phyloP scores from a whole-genome alignment of 345 rosid species.

The Capsella bursapastoris region DNA sequence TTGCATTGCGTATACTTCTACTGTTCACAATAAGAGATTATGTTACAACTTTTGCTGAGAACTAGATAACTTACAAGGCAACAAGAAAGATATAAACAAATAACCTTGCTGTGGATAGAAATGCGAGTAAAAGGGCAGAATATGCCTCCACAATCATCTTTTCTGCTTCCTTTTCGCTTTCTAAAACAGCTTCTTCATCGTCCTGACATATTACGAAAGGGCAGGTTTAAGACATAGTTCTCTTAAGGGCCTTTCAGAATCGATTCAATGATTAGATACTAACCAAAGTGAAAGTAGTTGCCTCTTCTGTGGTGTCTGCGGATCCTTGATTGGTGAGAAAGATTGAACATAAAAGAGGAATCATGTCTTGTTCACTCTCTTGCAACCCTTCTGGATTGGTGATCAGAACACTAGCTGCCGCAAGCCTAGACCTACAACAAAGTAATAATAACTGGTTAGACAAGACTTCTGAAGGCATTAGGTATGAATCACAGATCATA shows the following conservation, averaged over 20 bases:
- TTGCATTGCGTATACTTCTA: slow-evolving; percentile 64
- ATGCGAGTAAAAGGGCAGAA: slow-evolving; percentile 86
- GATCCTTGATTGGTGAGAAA: slow-evolving; percentile 82
- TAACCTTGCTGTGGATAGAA: slow-evolving; percentile 88
- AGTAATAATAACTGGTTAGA: not conserved
- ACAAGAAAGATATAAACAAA: not conserved
- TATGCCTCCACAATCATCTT: slow-evolving; percentile 96
- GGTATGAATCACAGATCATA: not conserved
- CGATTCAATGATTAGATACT: slow-evolving; percentile 36
- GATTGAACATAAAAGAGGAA: slow-evolving; percentile 81
- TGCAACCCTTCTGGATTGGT: slow-evolving; percentile 55
- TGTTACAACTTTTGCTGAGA: not conserved
- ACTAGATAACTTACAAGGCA: not conserved
- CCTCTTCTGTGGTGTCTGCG: slow-evolving; percentile 65
- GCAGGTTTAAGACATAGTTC: not conserved
- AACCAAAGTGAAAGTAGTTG: slow-evolving; percentile 58
- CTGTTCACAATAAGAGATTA: slow-evolving; percentile 50
- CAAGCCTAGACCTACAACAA: slow-evolving; percentile 70
- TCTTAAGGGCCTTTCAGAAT: not conserved
- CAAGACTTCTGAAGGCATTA: not conserved
- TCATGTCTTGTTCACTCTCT: slow-evolving; percentile 61
- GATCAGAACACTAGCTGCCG: slow-evolving; percentile 64
- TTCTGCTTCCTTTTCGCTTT: slow-evolving; percentile 96
- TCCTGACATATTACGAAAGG: slow-evolving; percentile 49
- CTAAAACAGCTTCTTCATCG: slow-evolving; percentile 66